Percentiles rank a stretch among this genome's conserved stretches.
Evolutionary conservation across 1,139 yeast genomes (phyloP).

Genomic region (Candida neerlandica): DNA sequence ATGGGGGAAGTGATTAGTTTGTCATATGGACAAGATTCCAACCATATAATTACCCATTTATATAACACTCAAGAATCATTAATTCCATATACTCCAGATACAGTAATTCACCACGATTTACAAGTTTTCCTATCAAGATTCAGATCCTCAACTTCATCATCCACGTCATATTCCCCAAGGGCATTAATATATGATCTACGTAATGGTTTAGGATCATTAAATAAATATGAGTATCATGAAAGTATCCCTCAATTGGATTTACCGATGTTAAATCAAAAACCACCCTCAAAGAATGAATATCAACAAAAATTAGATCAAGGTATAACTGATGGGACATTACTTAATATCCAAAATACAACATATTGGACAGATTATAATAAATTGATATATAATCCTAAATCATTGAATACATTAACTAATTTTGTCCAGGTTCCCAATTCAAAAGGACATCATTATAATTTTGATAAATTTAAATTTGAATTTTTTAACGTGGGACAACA

Average conservation of each 20-base stretch:
- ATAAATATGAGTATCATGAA: slow-evolving; percentile 53
- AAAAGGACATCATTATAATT: slow-evolving; percentile 31
- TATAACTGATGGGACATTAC: slow-evolving; percentile 20
- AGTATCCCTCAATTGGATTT: slow-evolving; percentile 14
- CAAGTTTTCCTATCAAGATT: slow-evolving; percentile 30
- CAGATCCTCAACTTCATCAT: slow-evolving; percentile 46
- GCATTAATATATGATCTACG: slow-evolving; percentile 75
- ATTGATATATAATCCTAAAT: slow-evolving; percentile 65
- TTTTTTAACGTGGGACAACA: slow-evolving; percentile 31
- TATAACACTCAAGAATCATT: slow-evolving; percentile 77
- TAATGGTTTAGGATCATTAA: slow-evolving; percentile 66
- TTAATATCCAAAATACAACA: slow-evolving; percentile 46
- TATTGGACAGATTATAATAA: slow-evolving; percentile 86
- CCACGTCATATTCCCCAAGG: slow-evolving; percentile 70
- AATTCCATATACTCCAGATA: slow-evolving; percentile 49
- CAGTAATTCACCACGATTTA: slow-evolving; percentile 31
- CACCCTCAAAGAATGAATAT: slow-evolving; percentile 51
- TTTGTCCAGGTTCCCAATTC: slow-evolving; percentile 39
- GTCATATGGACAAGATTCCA: slow-evolving; percentile 71
- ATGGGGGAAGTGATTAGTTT: slow-evolving; percentile 61
- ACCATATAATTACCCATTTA: slow-evolving; percentile 75
- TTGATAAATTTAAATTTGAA: slow-evolving; percentile 32
- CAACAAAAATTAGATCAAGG: slow-evolving; percentile 65
- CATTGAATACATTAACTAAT: slow-evolving; percentile 52
- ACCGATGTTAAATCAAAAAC: slow-evolving; percentile 6